phyloP scores from a whole-genome alignment of 2,329 filamentous ascomycete genomes.

The Claviceps paspali region DNA sequence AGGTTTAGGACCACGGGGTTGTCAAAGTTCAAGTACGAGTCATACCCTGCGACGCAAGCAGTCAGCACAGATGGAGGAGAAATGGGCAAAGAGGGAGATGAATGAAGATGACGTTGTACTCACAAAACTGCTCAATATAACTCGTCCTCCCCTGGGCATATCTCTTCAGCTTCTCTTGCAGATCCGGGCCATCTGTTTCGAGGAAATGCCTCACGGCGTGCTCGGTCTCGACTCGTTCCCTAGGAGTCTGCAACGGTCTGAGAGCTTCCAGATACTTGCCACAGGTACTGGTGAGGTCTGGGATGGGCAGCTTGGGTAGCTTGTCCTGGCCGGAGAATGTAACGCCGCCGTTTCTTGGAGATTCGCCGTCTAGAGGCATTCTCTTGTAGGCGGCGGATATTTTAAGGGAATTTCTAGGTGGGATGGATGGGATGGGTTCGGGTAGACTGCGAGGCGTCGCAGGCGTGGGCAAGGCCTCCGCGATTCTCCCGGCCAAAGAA shows the following conservation, averaged over 20 bases:
- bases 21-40: constrained; percentile 95
- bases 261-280: constrained; percentile 67
- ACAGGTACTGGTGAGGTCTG: constrained; percentile 65
- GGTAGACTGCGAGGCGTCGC: constrained; percentile 26
- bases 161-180: constrained; percentile 79
- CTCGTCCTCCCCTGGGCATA: constrained; percentile 86
- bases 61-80: no score
- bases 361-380: constrained; percentile 30
- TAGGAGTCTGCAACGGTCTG: constrained; percentile 61
- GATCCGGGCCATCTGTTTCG: constrained; percentile 59
- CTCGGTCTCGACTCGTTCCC: constrained; percentile 72
- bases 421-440: constrained; percentile 14
- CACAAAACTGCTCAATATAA: constrained; percentile 98
- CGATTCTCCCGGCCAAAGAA: constrained; percentile 56
- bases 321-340: constrained; percentile 84
- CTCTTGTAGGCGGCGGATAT: constrained; percentile 21
- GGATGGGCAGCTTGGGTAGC: constrained; percentile 84
- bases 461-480: constrained; percentile 21
- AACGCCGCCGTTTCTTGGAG: constrained; percentile 48
- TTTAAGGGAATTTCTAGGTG: constrained; percentile 7
- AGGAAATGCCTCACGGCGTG: constrained; percentile 74
- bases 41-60: constrained; percentile 55
- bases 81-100: not conserved
- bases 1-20: constrained; percentile 95
- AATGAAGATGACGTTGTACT: constrained; percentile 20